A percentile compares a stretch with the other conserved stretches of the same genome.
phyloP scores from a whole-genome alignment of 768 basidiomycete genomes.

The Tephrocybe sp. region DNA sequence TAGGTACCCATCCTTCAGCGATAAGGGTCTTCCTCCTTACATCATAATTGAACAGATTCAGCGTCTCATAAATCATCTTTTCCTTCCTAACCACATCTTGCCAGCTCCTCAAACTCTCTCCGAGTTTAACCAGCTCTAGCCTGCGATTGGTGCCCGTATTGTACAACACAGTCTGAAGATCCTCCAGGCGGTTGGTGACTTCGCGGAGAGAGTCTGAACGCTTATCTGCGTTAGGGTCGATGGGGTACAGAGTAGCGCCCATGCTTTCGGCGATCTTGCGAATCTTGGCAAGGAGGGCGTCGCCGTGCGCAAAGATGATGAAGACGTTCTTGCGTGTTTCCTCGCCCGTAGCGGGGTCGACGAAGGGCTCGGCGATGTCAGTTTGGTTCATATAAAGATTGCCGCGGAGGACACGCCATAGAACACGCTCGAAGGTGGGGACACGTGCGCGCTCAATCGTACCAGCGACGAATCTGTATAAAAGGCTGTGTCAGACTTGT shows the following conservation, averaged over 20 bases:
- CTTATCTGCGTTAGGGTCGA: constrained; percentile 92
- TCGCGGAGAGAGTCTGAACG: constrained; percentile 89
- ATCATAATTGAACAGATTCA: constrained; percentile 96
- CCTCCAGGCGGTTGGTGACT: constrained; percentile 86
- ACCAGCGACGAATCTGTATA: constrained; percentile 84
- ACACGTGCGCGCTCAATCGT: constrained; percentile 93
- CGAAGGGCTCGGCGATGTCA: constrained; percentile 91
- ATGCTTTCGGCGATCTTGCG: constrained; percentile 99
- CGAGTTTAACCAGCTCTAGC: constrained; percentile 78
- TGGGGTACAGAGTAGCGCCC: constrained; percentile 95
- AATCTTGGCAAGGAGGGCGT: constrained; percentile 90
- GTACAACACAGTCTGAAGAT: constrained; percentile 84
- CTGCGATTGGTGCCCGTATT: constrained; percentile 86
- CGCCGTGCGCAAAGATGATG: constrained; percentile 98
- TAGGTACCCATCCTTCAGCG: constrained; percentile 98
- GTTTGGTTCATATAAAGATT: constrained; percentile 99
- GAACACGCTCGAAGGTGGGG: constrained; percentile 92
- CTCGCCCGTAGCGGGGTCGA: constrained; percentile 78
- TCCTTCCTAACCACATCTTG: constrained; percentile 93
- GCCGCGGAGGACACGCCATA: constrained; percentile 97
- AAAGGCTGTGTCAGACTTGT: background rate
- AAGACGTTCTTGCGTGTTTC: constrained; percentile 98
- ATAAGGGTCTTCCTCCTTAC: constrained; percentile 91
- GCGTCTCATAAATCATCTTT: constrained; percentile 93
- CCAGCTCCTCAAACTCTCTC: constrained; percentile 86